These are phyloP conservation scores for Irpex lacteus DNA, from an alignment of 1,284 basidiomycete genomes.

Conservation along the genomic window DNA sequence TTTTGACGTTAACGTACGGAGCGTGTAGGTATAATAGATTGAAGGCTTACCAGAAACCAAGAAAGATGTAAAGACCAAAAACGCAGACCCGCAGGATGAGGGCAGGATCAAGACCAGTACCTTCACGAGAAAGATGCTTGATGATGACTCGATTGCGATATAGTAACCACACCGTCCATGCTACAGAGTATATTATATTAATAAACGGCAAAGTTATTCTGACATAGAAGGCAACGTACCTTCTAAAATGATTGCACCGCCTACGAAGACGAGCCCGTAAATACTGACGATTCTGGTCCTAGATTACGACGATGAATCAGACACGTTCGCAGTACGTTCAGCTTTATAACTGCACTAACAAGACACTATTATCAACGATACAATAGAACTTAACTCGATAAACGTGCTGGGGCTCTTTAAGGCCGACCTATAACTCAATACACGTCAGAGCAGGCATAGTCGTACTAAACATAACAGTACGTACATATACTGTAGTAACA, in stretches of 20 bases:
- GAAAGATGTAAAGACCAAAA: constrained; percentile 17
- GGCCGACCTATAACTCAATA: constrained; percentile 11
- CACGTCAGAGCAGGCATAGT: not conserved
- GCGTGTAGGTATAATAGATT: not conserved
- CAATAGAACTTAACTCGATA: constrained; percentile 18
- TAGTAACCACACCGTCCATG: constrained; percentile 16
- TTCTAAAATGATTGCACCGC: constrained; percentile 15
- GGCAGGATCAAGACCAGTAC: constrained; percentile 8
- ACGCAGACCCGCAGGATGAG: constrained; percentile 15
- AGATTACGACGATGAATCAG: not conserved
- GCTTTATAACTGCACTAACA: constrained; percentile 9
- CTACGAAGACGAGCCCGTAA: constrained; percentile 10
- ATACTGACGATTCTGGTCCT: constrained; percentile 14
- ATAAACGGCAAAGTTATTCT: not conserved
- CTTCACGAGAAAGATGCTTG: constrained; percentile 12
- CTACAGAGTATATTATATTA: constrained; percentile 3
- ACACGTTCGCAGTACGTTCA: not conserved
- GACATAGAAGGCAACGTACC: constrained; percentile 4
- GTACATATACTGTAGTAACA: constrained; percentile 1
- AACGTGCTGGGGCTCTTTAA: constrained; percentile 12
- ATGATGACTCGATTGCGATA: constrained; percentile 10
- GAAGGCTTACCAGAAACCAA: constrained; percentile 15
- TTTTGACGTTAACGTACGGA: not conserved
- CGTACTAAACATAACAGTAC: not conserved
- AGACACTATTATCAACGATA: constrained; percentile 10